Conservation (phyloP, 805 yeast species). For the Kluyveromyces wickerhamii region DNA sequence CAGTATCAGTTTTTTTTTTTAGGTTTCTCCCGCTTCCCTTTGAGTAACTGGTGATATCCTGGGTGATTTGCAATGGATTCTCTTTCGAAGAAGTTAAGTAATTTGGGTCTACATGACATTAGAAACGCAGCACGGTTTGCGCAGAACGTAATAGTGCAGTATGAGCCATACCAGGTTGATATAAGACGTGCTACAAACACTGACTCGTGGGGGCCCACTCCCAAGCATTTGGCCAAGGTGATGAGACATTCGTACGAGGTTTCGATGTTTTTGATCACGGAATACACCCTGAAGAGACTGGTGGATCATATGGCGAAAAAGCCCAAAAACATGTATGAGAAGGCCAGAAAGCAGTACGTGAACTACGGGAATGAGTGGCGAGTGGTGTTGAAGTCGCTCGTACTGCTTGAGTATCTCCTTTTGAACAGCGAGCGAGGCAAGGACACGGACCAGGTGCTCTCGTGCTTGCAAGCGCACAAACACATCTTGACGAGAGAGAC, state of each 20-base stretch:
- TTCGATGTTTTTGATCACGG: conserved; percentile 27
- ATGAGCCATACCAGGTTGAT: conserved; percentile 31
- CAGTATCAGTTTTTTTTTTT: no score
- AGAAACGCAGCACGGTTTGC: conserved; percentile 35
- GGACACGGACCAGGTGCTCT: conserved; percentile 26
- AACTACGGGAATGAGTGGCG: conserved; percentile 36
- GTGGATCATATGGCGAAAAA: conserved; percentile 31
- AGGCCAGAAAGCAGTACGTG: conserved; percentile 33
- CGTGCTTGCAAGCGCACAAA: conserved; percentile 27
- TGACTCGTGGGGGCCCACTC: conserved; percentile 47
- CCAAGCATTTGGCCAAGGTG: conserved; percentile 34
- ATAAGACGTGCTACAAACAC: conserved; percentile 42
- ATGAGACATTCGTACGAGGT: conserved; percentile 24
- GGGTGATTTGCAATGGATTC: no score
- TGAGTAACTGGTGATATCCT: no score
- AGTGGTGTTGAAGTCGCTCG: conserved; percentile 33
- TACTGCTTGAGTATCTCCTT: conserved; percentile 29
- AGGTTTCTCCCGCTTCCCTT: no score
- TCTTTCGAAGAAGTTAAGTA: conserved; percentile 28
- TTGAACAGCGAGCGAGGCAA: conserved; percentile 28
- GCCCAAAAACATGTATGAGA: conserved; percentile 31
- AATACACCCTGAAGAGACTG: conserved; percentile 29
- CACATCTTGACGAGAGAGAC: conserved; percentile 27
- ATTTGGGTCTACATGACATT: conserved; percentile 32
- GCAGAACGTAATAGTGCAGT: conserved; percentile 33